Evolutionary conservation across 179 eudicot genomes (phyloP), one percentile per base, ranked within the genome.

Genomic region (Spergularia azorica): DNA sequence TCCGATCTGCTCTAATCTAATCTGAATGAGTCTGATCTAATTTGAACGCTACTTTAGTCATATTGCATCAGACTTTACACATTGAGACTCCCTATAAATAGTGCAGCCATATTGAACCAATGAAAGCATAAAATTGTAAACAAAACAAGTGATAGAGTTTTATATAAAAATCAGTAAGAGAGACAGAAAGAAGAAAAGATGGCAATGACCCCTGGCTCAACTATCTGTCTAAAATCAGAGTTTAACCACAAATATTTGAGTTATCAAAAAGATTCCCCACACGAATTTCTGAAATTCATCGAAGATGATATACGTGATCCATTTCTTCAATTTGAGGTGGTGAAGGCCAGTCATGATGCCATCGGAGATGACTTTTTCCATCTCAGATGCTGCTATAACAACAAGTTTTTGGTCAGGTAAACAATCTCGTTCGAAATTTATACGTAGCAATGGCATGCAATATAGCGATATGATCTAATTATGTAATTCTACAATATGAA

Each of bases 401-500:
- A 54, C 73, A 32, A 70, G 73, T 70, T 51, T 70, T 70, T 56
- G 61, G 62, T 70, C 61, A 70, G 73, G 73, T 70, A 52, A n/a
- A 5, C 4, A 2, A 26, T 26, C 32, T 26, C 32, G 32, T 26
- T 26, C 0, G 32, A 26, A 26, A 26, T 26, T 26, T 26, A 26
- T 26, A 26, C 32, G 32, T 26, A 26, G 2, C 1, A 26, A 26
- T 26, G 1, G 32, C 32, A 26, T n/a, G n/a, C n/a, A n/a, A n/a
- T n/a, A n/a, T n/a, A n/a, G n/a, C n/a, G n/a, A 26, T 26, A 26
- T 26, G 32, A 26, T 26, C 32, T 26, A 26, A 26, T 26, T 26
- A 26, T 26, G 32, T 26, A 26, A 26, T 26, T 26, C 2, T 26
- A 26, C 32, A 26, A 26, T 26, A 26, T 26, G 32, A 26, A 26